phyloP scores from a whole-genome alignment of 2,329 filamentous ascomycete species.

The Chaetomiaceae sp. region DNA sequence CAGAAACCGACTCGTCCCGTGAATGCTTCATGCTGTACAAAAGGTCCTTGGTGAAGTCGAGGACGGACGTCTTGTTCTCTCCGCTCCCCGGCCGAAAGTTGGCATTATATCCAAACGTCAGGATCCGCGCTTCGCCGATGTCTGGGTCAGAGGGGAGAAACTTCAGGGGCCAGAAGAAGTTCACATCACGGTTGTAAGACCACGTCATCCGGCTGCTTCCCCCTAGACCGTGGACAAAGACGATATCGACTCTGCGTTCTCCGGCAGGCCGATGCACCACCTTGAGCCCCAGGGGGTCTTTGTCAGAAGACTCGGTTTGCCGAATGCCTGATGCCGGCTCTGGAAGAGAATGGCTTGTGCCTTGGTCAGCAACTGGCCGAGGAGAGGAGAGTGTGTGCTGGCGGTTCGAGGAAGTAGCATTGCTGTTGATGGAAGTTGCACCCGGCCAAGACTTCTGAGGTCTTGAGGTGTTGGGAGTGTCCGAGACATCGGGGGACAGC shows the following conservation, averaged over 20 bases:
- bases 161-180: constrained; percentile 31
- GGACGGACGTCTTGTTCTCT: constrained; percentile 24
- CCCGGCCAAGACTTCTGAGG: no score
- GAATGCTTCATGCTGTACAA: constrained; percentile 29
- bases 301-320: background rate
- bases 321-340: no score
- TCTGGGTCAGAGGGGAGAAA: constrained; percentile 31
- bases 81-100: constrained; percentile 21
- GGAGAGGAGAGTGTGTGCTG: no score
- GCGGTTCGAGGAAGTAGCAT: no score
- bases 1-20: constrained; percentile 15
- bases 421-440: no score
- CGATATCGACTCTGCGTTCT: constrained; percentile 26
- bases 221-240: constrained; percentile 35
- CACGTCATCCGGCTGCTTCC: constrained; percentile 32
- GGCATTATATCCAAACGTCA: constrained; percentile 34
- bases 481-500: no score
- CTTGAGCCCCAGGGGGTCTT: constrained; percentile 8
- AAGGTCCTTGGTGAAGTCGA: constrained; percentile 34
- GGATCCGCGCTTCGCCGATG: constrained; percentile 27
- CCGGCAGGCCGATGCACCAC: constrained; percentile 5
- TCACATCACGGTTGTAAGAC: constrained; percentile 27
- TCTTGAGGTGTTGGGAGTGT: no score
- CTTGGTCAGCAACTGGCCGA: no score
- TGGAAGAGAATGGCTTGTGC: background rate